phyloP scores from a whole-genome alignment of 345 rosid species.

The Salix dunnii region DNA sequence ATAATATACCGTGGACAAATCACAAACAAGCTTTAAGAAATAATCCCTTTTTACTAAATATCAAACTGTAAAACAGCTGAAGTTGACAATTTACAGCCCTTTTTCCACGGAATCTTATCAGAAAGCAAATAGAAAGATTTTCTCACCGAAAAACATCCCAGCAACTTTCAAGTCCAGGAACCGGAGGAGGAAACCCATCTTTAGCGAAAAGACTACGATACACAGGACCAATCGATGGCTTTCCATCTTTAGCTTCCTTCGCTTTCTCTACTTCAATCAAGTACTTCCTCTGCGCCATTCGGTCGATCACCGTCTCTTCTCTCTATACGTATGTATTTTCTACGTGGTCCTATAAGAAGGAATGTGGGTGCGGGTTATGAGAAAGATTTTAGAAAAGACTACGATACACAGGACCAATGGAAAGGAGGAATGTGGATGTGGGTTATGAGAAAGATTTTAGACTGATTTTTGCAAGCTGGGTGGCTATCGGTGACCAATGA shows the following conservation, averaged over 20 bases:
- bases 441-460: background rate
- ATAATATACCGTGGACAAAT: background rate
- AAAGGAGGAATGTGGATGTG: background rate
- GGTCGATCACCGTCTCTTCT: background rate
- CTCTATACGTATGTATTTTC: background rate
- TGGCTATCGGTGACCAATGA: background rate
- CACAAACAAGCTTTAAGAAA: background rate
- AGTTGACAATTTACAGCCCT: background rate
- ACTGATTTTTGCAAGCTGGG: background rate
- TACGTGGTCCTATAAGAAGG: background rate
- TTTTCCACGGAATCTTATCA: background rate
- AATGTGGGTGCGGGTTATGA: background rate
- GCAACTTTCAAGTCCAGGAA: conserved; percentile 72
- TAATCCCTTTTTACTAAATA: background rate
- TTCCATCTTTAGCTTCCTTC: conserved; percentile 55
- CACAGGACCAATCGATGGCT: conserved; percentile 80
- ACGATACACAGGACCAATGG: no score
- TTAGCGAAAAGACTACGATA: conserved; percentile 76
- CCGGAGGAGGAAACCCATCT: conserved; percentile 74
- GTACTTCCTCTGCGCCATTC: conserved; percentile 46
- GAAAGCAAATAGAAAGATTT: conserved; percentile 13
- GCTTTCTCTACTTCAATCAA: conserved; percentile 68
- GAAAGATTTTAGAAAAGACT: background rate
- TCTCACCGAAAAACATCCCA: conserved; percentile 95
- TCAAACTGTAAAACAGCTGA: background rate